Percentiles rank a stretch among this genome's conserved stretches.
These are phyloP conservation scores for Lantana camara DNA, from an alignment of 257 asterid species.

Conservation along the genomic window DNA sequence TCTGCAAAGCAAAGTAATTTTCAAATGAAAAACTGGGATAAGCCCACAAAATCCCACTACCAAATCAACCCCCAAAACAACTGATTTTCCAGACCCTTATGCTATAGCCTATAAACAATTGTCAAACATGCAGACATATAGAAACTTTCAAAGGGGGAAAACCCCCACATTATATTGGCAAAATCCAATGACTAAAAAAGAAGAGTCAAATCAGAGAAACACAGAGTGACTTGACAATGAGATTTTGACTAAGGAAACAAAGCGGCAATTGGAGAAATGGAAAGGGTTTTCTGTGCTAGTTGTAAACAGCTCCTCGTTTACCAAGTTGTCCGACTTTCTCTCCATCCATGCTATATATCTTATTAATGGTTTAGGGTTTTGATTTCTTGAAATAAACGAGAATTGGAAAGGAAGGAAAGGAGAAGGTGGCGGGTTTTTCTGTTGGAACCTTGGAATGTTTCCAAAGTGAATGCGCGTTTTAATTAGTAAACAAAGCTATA, in stretches of 20 bases:
- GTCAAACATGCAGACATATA: background rate
- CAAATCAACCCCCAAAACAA: background rate
- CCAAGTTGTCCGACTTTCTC: constrained; percentile 11
- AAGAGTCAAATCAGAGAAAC: constrained; percentile 20
- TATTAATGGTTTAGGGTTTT: constrained; percentile 24
- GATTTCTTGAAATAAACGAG: constrained; percentile 25
- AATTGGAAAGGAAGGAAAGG: constrained; percentile 20
- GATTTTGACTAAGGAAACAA: background rate
- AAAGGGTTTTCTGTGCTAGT: constrained; percentile 15
- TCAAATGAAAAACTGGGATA: background rate
- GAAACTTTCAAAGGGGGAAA: background rate
- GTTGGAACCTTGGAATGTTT: constrained; percentile 34
- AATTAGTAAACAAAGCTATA: background rate
- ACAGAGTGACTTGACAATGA: constrained; percentile 2
- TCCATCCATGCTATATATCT: background rate
- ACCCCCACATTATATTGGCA: background rate
- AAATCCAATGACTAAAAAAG: background rate
- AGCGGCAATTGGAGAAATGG: constrained; percentile 20
- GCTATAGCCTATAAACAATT: background rate
- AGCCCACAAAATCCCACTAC: constrained; percentile 18
- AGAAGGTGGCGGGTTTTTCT: constrained; percentile 42
- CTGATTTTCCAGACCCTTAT: background rate
- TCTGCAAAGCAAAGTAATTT: background rate
- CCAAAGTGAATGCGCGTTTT: constrained; percentile 29
- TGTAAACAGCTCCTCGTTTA: background rate